A percentile compares a stretch with the other conserved stretches of the same genome.
These are phyloP conservation scores for Apiospora rasikravindrae DNA, from an alignment of 2,329 filamentous ascomycete species.

Conservation along the genomic window DNA sequence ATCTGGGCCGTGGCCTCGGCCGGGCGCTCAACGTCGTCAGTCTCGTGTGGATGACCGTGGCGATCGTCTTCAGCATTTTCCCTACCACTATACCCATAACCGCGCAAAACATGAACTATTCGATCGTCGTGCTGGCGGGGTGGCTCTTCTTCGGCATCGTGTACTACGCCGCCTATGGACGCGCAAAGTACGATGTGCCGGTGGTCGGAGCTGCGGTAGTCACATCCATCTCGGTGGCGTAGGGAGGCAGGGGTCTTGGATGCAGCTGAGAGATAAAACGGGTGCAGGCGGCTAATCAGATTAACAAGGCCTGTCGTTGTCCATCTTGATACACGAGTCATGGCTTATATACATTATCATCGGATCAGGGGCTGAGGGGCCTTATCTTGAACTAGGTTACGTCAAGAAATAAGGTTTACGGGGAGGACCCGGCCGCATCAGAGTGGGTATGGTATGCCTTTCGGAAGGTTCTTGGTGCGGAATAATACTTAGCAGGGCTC, in stretches of 20 bases:
- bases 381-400: background rate
- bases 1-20: constrained; percentile 38
- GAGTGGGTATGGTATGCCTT: background rate
- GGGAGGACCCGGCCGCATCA: background rate
- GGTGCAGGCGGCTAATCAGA: background rate
- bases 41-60: constrained; percentile 49
- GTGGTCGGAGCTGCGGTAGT: background rate
- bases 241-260: background rate
- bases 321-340: background rate
- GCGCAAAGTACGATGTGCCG: constrained; percentile 36
- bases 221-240: background rate
- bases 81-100: constrained; percentile 47
- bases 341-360: background rate
- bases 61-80: constrained; percentile 52
- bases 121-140: constrained; percentile 46
- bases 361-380: background rate
- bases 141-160: constrained; percentile 43
- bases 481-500: background rate
- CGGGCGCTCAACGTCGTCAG: constrained; percentile 44
- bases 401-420: background rate
- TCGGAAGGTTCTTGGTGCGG: background rate
- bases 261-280: background rate
- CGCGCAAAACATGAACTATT: constrained; percentile 53
- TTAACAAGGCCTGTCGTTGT: background rate
- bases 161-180: constrained; percentile 39